These are phyloP conservation scores for Annona cherimola DNA, from an alignment of 164 flowering plant genomes.

Conservation along the genomic window DNA sequence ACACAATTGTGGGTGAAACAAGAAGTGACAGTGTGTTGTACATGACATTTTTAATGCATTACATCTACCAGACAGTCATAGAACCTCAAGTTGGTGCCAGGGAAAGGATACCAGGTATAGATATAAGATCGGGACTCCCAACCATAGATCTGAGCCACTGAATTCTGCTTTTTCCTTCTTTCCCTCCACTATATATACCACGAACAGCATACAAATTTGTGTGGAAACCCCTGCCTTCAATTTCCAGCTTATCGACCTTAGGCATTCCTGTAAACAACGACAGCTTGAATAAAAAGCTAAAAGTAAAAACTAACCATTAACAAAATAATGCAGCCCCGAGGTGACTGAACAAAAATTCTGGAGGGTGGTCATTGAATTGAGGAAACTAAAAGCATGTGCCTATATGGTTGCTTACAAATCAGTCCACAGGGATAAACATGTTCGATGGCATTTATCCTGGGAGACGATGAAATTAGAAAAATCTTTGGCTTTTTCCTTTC, in stretches of 20 bases:
- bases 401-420: neutral
- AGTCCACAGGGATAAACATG: neutral
- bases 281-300: neutral
- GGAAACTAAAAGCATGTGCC: neutral
- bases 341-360: neutral
- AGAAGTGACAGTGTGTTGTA: neutral
- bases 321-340: neutral
- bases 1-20: conserved; percentile 1
- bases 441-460: neutral
- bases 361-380: neutral
- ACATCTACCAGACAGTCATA: neutral
- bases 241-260: conserved; percentile 76
- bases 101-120: conserved; percentile 63
- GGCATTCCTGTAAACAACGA: conserved; percentile 58
- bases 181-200: conserved; percentile 88
- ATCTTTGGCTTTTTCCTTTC: neutral
- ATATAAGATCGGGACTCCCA: conserved; percentile 98
- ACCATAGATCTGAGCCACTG: conserved; percentile 99
- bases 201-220: conserved; percentile 95
- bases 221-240: conserved; percentile 96
- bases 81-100: neutral
- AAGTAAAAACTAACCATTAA: neutral
- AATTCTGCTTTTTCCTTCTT: conserved; percentile 92
- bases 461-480: neutral
- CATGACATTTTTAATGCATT: neutral